Conservation (phyloP, 2,329 filamentous ascomycete genomes). For the Colletotrichum tofieldiae region DNA sequence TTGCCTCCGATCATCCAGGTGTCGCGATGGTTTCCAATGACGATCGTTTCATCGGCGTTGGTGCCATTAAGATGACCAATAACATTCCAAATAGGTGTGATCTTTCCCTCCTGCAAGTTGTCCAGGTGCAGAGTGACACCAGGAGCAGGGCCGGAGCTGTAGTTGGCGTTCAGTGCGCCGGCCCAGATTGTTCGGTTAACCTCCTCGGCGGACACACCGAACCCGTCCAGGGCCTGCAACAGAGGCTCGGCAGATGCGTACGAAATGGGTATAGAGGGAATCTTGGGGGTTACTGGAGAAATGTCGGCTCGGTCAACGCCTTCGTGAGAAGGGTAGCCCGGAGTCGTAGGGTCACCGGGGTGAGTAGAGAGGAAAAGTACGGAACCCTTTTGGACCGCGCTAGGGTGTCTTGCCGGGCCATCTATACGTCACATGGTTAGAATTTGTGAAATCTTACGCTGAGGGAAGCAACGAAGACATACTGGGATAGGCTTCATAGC, state of each 20-base stretch:
- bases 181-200: slow-evolving; percentile 75
- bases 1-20: slow-evolving; percentile 89
- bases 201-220: slow-evolving; percentile 77
- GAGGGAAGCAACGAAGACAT: background rate
- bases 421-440: slow-evolving; percentile 38
- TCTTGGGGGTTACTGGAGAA: slow-evolving; percentile 76
- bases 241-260: slow-evolving; percentile 83
- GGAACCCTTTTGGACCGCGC: slow-evolving; percentile 84
- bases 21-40: slow-evolving; percentile 87
- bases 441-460: background rate
- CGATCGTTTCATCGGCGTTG: slow-evolving; percentile 80
- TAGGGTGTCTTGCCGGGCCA: slow-evolving; percentile 84
- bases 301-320: slow-evolving; percentile 77
- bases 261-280: slow-evolving; percentile 87
- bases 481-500: slow-evolving; percentile 78
- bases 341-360: slow-evolving; percentile 82
- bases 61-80: slow-evolving; percentile 87
- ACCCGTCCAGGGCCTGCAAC: slow-evolving; percentile 83
- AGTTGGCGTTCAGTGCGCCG: slow-evolving; percentile 63
- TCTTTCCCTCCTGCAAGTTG: slow-evolving; percentile 77
- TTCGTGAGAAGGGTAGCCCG: slow-evolving; percentile 84
- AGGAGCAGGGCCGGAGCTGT: slow-evolving; percentile 63
- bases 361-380: slow-evolving; percentile 75
- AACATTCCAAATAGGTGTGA: slow-evolving; percentile 82
- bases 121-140: slow-evolving; percentile 74